A percentile compares a stretch with the other conserved stretches of the same genome.
These are phyloP conservation scores for Trebouxia sp. DNA, from an alignment of 139 green algal genomes.

Conservation along the genomic window DNA sequence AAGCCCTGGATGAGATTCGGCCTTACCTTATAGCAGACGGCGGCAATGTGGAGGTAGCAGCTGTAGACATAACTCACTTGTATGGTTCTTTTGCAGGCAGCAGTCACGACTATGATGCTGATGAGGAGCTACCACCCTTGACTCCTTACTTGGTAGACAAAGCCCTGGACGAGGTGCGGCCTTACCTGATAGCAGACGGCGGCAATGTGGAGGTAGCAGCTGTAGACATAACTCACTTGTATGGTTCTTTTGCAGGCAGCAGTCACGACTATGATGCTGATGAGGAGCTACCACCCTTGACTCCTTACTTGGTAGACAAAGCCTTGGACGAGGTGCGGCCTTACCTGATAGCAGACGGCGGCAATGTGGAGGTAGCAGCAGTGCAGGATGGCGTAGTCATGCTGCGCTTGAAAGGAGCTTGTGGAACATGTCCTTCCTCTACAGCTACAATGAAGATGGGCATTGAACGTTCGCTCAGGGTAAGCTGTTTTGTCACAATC, in stretches of 20 bases:
- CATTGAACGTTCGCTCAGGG: slow-evolving; percentile 80
- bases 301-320: slow-evolving; percentile 55
- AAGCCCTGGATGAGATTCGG: slow-evolving; percentile 81
- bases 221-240: too few species aligned
- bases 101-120: slow-evolving; percentile 18
- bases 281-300: slow-evolving; percentile 15
- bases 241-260: too few species aligned
- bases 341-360: slow-evolving; percentile 94
- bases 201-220: slow-evolving; percentile 89
- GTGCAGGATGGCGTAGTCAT: slow-evolving; percentile 76
- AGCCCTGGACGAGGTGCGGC: slow-evolving; percentile 84
- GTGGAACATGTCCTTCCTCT: slow-evolving; percentile 82
- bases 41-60: slow-evolving; percentile 89
- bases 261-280: slow-evolving; percentile 20
- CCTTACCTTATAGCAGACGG: slow-evolving; percentile 95
- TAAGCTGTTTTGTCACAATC: slow-evolving; percentile 6
- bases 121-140: slow-evolving; percentile 15
- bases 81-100: too few species aligned
- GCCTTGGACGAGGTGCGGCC: slow-evolving; percentile 87
- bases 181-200: slow-evolving; percentile 94
- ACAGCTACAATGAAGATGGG: slow-evolving; percentile 93
- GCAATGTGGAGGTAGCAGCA: slow-evolving; percentile 87
- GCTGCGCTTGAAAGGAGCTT: slow-evolving; percentile 75
- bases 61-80: too few species aligned
- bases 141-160: slow-evolving; percentile 55